These are phyloP conservation scores for Chlorella variabilis DNA, from an alignment of 163 green algal species.

Conservation along the genomic window DNA sequence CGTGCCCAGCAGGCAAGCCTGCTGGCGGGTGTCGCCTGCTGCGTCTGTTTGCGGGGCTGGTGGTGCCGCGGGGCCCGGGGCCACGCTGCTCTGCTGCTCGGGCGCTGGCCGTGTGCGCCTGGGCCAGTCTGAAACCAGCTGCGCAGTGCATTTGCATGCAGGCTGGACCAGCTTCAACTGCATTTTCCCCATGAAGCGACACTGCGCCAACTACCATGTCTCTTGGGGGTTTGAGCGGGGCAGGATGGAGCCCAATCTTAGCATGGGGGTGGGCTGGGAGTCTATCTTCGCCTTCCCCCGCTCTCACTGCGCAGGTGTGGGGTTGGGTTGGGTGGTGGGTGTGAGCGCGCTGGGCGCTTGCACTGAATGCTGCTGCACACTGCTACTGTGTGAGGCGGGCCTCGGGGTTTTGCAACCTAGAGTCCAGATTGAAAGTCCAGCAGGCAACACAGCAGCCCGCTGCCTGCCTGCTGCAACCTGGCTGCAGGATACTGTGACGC, in stretches of 20 bases:
- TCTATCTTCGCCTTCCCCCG: neutral
- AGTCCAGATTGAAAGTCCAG: no score
- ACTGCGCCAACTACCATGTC: neutral
- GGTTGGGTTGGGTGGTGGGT: slow-evolving; percentile 47
- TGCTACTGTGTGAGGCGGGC: no score
- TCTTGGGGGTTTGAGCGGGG: neutral
- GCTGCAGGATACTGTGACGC: slow-evolving; percentile 60
- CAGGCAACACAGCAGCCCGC: no score
- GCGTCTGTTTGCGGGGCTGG: no score
- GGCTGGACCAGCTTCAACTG: neutral
- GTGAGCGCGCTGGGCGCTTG: slow-evolving; percentile 43
- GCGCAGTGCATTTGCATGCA: no score
- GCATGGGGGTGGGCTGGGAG: neutral
- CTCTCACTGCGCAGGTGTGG: neutral
- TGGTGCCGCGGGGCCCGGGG: no score
- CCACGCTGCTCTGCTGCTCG: no score
- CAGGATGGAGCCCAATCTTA: neutral
- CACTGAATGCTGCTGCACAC: slow-evolving; percentile 24
- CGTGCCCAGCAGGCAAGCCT: slow-evolving; percentile 46
- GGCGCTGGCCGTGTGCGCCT: no score
- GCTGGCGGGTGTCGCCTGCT: neutral
- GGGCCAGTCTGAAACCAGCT: no score
- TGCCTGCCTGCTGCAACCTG: no score
- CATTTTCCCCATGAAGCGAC: neutral
- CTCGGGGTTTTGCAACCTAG: no score